Evolutionary conservation across 2,329 filamentous ascomycete genomes (phyloP).

Genomic region (Dactylonectria macrodidyma): DNA sequence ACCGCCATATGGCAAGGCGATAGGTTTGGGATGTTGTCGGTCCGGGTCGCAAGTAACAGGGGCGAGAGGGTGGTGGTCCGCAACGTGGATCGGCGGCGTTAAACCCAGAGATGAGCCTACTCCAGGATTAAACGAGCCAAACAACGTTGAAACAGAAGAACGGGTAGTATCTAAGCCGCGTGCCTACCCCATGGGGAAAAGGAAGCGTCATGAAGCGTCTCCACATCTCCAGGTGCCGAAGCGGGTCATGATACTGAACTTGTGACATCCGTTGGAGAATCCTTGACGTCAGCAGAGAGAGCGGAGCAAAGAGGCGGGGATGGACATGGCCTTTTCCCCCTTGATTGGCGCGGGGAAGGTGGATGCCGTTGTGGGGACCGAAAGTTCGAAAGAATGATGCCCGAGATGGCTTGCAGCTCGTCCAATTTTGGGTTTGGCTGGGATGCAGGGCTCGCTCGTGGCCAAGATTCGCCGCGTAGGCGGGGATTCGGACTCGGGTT

Average conservation of each 20-base stretch:
- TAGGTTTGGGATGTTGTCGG: not conserved
- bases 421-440: not conserved
- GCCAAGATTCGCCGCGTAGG: not conserved
- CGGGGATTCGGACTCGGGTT: not conserved
- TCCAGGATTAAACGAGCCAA: too few species aligned
- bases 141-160: too few species aligned
- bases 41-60: conserved; percentile 10
- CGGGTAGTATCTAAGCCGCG: conserved; percentile 21
- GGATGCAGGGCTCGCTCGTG: not conserved
- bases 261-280: conserved; percentile 38
- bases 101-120: conserved; percentile 2
- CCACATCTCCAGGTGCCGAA: conserved; percentile 12
- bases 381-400: conserved; percentile 37
- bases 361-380: not conserved
- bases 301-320: too few species aligned
- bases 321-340: too few species aligned
- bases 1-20: not conserved
- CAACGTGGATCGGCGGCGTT: conserved; percentile 6
- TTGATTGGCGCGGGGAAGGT: conserved; percentile 23
- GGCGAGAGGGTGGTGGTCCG: conserved; percentile 4
- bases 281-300: conserved; percentile 13
- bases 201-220: conserved; percentile 6
- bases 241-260: not conserved
- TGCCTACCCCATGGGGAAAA: conserved; percentile 40
- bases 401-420: conserved; percentile 35